A percentile compares a stretch with the other conserved stretches of the same genome.
phyloP scores from a whole-genome alignment of 106 monocot genomes.

The Hemerocallis citrina region DNA sequence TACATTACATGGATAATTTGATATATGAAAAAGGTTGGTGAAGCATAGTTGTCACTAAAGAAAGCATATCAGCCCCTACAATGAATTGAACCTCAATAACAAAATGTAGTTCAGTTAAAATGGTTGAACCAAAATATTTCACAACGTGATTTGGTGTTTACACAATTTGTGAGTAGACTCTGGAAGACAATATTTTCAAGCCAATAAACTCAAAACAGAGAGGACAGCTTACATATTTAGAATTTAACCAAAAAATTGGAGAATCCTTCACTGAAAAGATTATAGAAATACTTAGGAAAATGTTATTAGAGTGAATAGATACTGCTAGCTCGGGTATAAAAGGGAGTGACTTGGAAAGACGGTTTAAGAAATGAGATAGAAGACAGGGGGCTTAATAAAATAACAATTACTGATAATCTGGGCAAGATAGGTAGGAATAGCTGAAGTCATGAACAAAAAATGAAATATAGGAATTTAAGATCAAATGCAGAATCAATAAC shows the following conservation, averaged over 20 bases:
- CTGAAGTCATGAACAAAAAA: not conserved
- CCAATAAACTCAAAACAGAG: not conserved
- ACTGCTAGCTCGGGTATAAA: not conserved
- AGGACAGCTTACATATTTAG: too few species aligned
- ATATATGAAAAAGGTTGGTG: not conserved
- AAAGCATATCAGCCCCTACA: not conserved
- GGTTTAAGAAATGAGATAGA: not conserved
- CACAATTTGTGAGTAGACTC: not conserved
- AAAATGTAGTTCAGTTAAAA: not conserved
- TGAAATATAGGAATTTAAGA: not conserved
- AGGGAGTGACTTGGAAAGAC: not conserved
- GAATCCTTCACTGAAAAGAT: too few species aligned
- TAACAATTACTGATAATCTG: not conserved
- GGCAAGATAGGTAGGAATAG: not conserved
- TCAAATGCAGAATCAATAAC: too few species aligned
- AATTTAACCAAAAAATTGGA: too few species aligned
- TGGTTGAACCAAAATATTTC: not conserved
- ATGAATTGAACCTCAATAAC: not conserved
- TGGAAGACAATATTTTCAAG: not conserved
- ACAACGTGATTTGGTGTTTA: not conserved
- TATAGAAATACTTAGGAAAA: too few species aligned
- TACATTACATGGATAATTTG: not conserved
- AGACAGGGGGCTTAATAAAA: not conserved
- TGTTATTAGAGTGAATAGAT: not conserved
- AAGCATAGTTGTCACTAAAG: not conserved